These are phyloP conservation scores for Hypoxylon intermedium DNA, from an alignment of 495 filamentous ascomycete genomes.

Conservation along the genomic window DNA sequence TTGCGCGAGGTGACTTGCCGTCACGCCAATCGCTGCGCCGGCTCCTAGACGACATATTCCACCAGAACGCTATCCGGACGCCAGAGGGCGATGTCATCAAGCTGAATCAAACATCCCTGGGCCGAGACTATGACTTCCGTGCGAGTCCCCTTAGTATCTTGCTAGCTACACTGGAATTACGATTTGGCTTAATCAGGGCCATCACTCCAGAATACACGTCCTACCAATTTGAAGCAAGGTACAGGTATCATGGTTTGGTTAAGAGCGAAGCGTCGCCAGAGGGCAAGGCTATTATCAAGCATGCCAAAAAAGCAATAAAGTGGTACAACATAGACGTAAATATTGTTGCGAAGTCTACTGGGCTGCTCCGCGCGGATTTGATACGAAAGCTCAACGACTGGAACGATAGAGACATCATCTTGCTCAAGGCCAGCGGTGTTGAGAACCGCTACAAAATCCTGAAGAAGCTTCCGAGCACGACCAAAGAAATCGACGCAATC, in stretches of 20 bases:
- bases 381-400: constrained; percentile 60
- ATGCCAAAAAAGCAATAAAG: constrained; percentile 40
- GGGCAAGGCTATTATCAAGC: constrained; percentile 46
- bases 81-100: constrained; percentile 54
- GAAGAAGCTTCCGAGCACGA: constrained; percentile 51
- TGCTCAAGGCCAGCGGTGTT: constrained; percentile 57
- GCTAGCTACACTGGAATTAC: constrained; percentile 62
- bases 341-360: constrained; percentile 15
- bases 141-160: constrained; percentile 51
- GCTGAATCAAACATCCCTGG: constrained; percentile 49
- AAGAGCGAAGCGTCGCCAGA: constrained; percentile 42
- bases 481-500: constrained; percentile 47
- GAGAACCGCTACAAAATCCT: constrained; percentile 58
- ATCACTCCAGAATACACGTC: constrained; percentile 61
- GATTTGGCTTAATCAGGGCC: constrained; percentile 60
- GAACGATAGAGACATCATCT: constrained; percentile 50
- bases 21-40: constrained; percentile 52
- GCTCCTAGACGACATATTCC: constrained; percentile 58
- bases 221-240: constrained; percentile 54
- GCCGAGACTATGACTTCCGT: constrained; percentile 54
- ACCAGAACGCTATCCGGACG: constrained; percentile 23
- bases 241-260: constrained; percentile 29
- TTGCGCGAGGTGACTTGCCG: constrained; percentile 63
- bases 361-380: constrained; percentile 48
- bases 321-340: constrained; percentile 57